These are phyloP conservation scores for Vigna reflexopilosa DNA, from an alignment of 306 rosid species.

Conservation along the genomic window DNA sequence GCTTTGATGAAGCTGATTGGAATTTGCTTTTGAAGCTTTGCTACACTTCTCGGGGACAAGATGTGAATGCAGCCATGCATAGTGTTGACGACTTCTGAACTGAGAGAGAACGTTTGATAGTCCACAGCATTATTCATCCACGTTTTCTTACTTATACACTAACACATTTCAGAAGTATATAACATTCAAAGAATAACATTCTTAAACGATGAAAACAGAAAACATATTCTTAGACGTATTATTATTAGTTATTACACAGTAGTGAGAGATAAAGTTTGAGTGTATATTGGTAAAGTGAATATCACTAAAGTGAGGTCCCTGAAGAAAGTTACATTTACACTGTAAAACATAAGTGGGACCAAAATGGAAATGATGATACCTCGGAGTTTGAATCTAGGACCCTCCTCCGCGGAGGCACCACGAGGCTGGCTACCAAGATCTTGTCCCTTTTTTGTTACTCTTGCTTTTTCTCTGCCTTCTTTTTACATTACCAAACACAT, in stretches of 20 bases:
- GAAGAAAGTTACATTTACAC: conserved; percentile 1
- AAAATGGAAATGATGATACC: neutral
- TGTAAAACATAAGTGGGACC: neutral
- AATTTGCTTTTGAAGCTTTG: conserved; percentile 16
- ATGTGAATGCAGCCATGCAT: neutral
- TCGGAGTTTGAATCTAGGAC: neutral
- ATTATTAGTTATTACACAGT: too few species aligned
- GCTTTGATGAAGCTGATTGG: neutral
- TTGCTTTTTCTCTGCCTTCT: neutral
- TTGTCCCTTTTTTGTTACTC: neutral
- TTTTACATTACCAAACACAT: neutral
- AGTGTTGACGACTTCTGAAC: neutral
- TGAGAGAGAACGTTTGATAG: neutral
- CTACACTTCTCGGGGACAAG: neutral
- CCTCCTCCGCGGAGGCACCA: neutral
- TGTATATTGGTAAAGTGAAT: neutral
- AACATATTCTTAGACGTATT: too few species aligned
- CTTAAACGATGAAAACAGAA: too few species aligned
- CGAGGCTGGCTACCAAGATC: neutral
- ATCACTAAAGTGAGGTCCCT: neutral
- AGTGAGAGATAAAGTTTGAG: neutral
- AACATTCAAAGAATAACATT: too few species aligned
- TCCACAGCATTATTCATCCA: neutral
- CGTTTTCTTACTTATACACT: too few species aligned
- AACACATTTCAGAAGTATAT: too few species aligned